phyloP scores from a whole-genome alignment of 106 monocot species.

The Dendrobium catenatum region DNA sequence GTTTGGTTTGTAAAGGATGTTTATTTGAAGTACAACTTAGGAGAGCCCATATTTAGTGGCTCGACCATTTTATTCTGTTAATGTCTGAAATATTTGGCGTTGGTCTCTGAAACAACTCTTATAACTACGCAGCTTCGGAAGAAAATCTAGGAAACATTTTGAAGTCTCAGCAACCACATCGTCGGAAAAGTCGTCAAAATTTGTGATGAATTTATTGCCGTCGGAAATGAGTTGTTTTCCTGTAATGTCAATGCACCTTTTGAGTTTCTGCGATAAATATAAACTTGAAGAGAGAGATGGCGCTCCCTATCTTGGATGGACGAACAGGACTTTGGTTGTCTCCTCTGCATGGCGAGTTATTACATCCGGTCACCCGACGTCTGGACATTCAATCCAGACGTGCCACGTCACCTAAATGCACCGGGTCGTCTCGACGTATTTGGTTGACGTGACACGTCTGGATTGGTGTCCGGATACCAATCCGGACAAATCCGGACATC shows the following conservation, averaged over 20 bases:
- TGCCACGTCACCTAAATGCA: too few species aligned
- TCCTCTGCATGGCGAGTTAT: conserved; percentile 60
- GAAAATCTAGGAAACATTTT: background rate
- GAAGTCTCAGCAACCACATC: background rate
- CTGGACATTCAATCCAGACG: too few species aligned
- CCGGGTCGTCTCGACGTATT: too few species aligned
- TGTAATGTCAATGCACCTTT: too few species aligned
- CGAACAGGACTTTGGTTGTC: conserved; percentile 56
- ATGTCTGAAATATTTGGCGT: background rate
- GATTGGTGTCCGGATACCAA: too few species aligned
- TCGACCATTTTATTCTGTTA: background rate
- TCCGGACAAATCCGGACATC: too few species aligned
- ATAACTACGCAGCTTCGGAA: background rate
- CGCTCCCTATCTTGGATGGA: conserved; percentile 85
- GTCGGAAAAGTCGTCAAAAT: too few species aligned
- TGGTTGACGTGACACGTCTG: too few species aligned
- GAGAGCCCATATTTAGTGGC: background rate
- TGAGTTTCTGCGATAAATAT: conserved; percentile 24
- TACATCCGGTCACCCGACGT: too few species aligned
- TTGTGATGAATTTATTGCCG: too few species aligned
- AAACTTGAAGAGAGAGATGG: conserved; percentile 70
- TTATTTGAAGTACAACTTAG: background rate
- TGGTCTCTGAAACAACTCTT: background rate
- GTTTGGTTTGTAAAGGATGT: background rate
- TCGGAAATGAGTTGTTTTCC: too few species aligned